Conservation (phyloP, 169 alveolate genomes). For the Miamiensis avidus region DNA sequence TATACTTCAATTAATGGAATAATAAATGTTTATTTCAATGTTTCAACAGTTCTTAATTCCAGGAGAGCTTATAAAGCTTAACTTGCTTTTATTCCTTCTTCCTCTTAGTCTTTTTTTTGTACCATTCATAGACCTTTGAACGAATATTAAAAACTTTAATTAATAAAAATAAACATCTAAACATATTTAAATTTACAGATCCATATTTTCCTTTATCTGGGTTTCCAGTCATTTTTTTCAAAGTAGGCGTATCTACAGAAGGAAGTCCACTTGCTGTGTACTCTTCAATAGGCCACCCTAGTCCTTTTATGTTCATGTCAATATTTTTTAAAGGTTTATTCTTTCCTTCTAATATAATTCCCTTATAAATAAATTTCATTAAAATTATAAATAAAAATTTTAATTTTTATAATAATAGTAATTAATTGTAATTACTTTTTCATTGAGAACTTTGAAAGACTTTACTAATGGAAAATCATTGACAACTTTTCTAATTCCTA, state of each 20-base stretch:
- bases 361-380: not conserved
- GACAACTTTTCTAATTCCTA: slow-evolving; percentile 19
- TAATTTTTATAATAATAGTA: not conserved
- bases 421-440: not conserved
- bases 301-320: slow-evolving; percentile 65
- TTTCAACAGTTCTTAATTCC: slow-evolving; percentile 57
- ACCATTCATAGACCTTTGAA: not conserved
- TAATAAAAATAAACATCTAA: too few relatives aligned
- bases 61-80: slow-evolving; percentile 58
- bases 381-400: too few relatives aligned
- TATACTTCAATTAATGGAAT: slow-evolving; percentile 57
- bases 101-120: not conserved
- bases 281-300: slow-evolving; percentile 48
- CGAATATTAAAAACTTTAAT: too few relatives aligned
- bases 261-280: slow-evolving; percentile 74
- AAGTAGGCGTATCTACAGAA: slow-evolving; percentile 57
- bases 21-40: slow-evolving; percentile 63
- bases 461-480: slow-evolving; percentile 43
- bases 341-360: slow-evolving; percentile 40
- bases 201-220: slow-evolving; percentile 70
- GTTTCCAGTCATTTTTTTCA: slow-evolving; percentile 66
- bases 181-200: slow-evolving; percentile 43
- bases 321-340: slow-evolving; percentile 48
- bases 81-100: slow-evolving; percentile 54
- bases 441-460: slow-evolving; percentile 50